Base-by-base conservation (phyloP, 2,329 filamentous ascomycete species). In the Penicillium aurantiogriseum region DNA sequence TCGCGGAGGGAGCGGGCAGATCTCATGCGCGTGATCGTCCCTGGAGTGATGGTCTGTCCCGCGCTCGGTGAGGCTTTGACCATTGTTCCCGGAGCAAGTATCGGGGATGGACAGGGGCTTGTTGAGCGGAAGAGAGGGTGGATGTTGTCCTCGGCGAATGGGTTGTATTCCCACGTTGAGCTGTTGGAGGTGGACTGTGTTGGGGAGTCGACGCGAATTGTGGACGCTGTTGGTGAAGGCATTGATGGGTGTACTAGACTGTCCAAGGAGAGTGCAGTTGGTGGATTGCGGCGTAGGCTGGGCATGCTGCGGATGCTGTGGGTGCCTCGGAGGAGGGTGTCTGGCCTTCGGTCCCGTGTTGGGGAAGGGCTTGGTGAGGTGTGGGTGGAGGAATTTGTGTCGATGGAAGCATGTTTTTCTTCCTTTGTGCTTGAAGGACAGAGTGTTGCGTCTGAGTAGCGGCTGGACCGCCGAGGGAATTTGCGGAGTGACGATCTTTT, bases 101-200 rank as follows among this genome's bases (percentile, higher is more conserved):
- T 76, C 11, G 82, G 79, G 3, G 82, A 79, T 19, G 83, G 82
- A 1, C 75, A 76, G 10, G 81, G 81, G 58, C 79, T 83, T 60
- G 79, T 80, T 3, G 77, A 77, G 42, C 83, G 77, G 69, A 86
- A 85, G 3, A 85, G 74, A 13, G 83, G 83, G 63, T 85, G 83
- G 51, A 85, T 85, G 56, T 84, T 77, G 11, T 78, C 76, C 64
- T 84, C 81, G 57, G 77, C 76, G 15, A 65, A 56, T 4, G 65
- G 54, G 21, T 58, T 62, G 33, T 51, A 64, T 69, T 33, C 67
- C 57, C 51, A 60, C 21, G 31, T 56, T 47, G 19, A 59, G 54
- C 3, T 44, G 31, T 40, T 55, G 13, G 38, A 17, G 17, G 43
- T 35, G 23, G 64, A 61, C 44, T 54, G 59, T 7, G 50, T 58